Base-by-base conservation (phyloP, 208 protist genomes). In the Trypanosoma platydactyli region DNA sequence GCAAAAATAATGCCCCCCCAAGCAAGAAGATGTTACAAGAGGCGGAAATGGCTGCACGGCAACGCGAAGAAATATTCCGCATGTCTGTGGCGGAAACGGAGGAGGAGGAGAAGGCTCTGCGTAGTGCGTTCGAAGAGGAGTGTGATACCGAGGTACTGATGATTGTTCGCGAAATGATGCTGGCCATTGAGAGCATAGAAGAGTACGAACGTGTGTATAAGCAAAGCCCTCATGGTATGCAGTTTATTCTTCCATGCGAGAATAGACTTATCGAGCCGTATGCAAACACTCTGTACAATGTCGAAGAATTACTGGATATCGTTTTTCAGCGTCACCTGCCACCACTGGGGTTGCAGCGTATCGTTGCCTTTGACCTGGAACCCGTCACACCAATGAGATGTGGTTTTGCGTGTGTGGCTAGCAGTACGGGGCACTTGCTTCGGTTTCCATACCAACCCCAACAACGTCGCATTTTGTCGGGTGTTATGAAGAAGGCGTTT, bases 361-460 rank as follows among this genome's bases (percentile, higher is more conserved):
- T 95, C 54, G 73, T 95, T 13, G 89, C 89, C 3, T 63, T 95
- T 24, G 90, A 96, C 54, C 66, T 96, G 38, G 74, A 89, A 41
- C 90, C 90, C 24, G 60, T 92, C 49, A 88, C 83, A 18, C 78
- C 85, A 24, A 83, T 81, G 71, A 67, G 79, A 25, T 75, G 72
- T 52, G 90, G 90, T 9, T 67, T 84, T 42, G 80, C 86, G 4
- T 89, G 76, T 55, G 59, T 96, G 16, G 87, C 87, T 7, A 91
- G 90, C 68, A 94, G 87, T 75, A 92, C 84, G 12, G 85, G 88
- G 22, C 80, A 94, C 76, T 89, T 79, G 18, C 73, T 96, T 22
- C 55, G 75, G 25, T 76, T 94, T 25, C 75, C 81, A 9, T 96
- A 96, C 79, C 59, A 77, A 7, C 87, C 86, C 9, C 73, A 90